Conservation (phyloP, 2,329 filamentous ascomycete species). For the Trichoderma sp. region DNA sequence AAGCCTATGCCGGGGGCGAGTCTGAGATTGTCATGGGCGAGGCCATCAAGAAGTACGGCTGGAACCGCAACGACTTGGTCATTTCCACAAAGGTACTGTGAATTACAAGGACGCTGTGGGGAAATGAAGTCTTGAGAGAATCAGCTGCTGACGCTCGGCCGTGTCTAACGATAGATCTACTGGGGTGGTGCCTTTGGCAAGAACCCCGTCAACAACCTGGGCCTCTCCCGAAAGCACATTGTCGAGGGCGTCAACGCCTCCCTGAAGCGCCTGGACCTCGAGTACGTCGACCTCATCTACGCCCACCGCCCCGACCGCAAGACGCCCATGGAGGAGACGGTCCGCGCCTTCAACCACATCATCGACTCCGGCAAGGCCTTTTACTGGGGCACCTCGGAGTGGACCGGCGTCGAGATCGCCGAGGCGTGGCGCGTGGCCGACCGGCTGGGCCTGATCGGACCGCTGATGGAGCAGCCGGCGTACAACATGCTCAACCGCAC, state of each 20-base stretch:
- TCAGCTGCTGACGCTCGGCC: not conserved
- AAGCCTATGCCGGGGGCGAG: constrained; percentile 59
- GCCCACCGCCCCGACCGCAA: constrained; percentile 68
- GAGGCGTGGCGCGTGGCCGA: constrained; percentile 64
- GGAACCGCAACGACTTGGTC: constrained; percentile 63
- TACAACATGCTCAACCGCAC: constrained; percentile 65
- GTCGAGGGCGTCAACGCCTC: constrained; percentile 65
- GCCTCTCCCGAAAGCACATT: constrained; percentile 69
- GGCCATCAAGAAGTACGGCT: constrained; percentile 60
- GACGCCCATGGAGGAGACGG: constrained; percentile 70
- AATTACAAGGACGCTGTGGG: not conserved
- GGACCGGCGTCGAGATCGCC: constrained; percentile 66
- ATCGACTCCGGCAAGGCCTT: constrained; percentile 68
- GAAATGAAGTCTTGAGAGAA: not conserved
- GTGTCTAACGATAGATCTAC: constrained; percentile 52
- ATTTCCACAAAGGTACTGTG: constrained; percentile 58
- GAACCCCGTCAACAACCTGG: constrained; percentile 66
- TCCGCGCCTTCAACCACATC: constrained; percentile 70
- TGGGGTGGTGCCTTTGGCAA: constrained; percentile 63
- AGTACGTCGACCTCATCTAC: constrained; percentile 69
- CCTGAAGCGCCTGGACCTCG: constrained; percentile 57
- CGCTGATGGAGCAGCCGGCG: constrained; percentile 66
- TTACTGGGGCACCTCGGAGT: constrained; percentile 72
- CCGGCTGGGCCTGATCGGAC: constrained; percentile 61
- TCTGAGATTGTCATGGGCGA: constrained; percentile 65